Evolutionary conservation across 768 basidiomycete genomes (phyloP).

Genomic region (Sporobolomyces phaffii): DNA sequence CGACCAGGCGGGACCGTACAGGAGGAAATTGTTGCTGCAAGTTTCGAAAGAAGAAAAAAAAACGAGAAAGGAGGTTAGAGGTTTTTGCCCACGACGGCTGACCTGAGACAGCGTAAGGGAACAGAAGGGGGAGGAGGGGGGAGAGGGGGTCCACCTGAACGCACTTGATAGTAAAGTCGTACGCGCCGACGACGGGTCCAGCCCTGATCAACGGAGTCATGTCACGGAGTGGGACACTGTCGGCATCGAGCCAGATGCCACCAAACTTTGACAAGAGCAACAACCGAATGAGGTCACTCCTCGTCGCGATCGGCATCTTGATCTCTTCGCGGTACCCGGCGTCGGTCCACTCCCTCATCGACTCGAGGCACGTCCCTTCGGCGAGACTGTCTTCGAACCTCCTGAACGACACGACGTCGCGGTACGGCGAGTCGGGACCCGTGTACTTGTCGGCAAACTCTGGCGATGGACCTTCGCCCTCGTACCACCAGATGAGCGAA

Average conservation of each 20-base stretch:
- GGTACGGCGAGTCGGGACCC: background rate
- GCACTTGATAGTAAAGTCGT: background rate
- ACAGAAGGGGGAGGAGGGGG: too few relatives aligned
- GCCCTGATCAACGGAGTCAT: conserved; percentile 3
- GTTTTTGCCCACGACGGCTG: background rate
- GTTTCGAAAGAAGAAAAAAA: too few relatives aligned
- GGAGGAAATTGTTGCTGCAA: conserved; percentile 6
- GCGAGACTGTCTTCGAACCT: background rate
- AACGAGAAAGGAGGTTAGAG: background rate
- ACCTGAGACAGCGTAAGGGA: background rate
- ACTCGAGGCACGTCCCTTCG: conserved; percentile 4
- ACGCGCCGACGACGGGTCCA: background rate
- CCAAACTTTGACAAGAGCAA: conserved; percentile 11
- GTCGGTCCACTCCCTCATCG: conserved; percentile 17
- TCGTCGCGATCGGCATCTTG: conserved; percentile 4
- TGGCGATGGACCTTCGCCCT: background rate
- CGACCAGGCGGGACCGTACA: conserved; percentile 2
- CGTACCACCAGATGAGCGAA: conserved; percentile 21
- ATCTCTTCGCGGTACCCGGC: background rate
- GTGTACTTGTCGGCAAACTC: background rate
- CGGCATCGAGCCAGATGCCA: conserved; percentile 20
- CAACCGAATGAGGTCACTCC: conserved; percentile 2
- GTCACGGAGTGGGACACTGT: background rate
- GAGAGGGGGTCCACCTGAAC: background rate
- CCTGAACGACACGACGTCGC: conserved; percentile 4